These are phyloP conservation scores for Eimeria necatrix DNA, from an alignment of 169 alveolate species.

Conservation along the genomic window DNA sequence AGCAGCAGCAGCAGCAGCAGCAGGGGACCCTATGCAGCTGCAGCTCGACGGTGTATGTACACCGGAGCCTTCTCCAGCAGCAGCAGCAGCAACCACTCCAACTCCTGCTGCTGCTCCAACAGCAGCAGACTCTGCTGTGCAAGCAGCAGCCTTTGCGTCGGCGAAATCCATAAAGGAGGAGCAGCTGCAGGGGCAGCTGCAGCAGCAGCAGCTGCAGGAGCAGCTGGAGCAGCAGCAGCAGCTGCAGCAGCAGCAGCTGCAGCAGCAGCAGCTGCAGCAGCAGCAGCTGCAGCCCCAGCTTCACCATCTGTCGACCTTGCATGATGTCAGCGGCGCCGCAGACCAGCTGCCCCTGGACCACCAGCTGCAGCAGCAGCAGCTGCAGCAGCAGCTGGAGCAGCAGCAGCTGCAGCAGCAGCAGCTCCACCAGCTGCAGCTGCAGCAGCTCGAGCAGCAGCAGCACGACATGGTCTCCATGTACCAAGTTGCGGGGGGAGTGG, in stretches of 20 bases:
- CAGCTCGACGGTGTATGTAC: constrained; percentile 58
- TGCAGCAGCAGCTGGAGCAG: constrained; percentile 49
- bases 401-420: constrained; percentile 40
- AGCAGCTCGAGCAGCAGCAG: constrained; percentile 73
- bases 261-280: constrained; percentile 65
- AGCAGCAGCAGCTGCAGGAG: constrained; percentile 61
- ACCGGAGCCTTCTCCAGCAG: constrained; percentile 52
- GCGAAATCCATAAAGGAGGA: constrained; percentile 42
- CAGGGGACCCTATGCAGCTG: constrained; percentile 28
- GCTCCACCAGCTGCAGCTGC: constrained; percentile 52
- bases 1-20: constrained; percentile 54
- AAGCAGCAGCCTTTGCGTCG: constrained; percentile 24
- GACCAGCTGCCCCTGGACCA: constrained; percentile 29
- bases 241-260: constrained; percentile 39
- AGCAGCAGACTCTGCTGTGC: constrained; percentile 21
- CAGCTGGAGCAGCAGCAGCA: constrained; percentile 56
- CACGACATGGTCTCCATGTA: constrained; percentile 58
- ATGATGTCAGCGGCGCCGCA: constrained; percentile 23
- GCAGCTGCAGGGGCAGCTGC: constrained; percentile 48
- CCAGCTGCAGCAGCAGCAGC: constrained; percentile 55
- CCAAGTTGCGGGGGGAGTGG: constrained; percentile 34
- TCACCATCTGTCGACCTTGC: neutral
- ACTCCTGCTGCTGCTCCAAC: constrained; percentile 57
- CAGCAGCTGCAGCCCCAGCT: constrained; percentile 42
- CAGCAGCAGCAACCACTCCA: constrained; percentile 63